Base-by-base conservation (phyloP, 352 stramenopile species). In the Pythium vanterpoolii region DNA sequence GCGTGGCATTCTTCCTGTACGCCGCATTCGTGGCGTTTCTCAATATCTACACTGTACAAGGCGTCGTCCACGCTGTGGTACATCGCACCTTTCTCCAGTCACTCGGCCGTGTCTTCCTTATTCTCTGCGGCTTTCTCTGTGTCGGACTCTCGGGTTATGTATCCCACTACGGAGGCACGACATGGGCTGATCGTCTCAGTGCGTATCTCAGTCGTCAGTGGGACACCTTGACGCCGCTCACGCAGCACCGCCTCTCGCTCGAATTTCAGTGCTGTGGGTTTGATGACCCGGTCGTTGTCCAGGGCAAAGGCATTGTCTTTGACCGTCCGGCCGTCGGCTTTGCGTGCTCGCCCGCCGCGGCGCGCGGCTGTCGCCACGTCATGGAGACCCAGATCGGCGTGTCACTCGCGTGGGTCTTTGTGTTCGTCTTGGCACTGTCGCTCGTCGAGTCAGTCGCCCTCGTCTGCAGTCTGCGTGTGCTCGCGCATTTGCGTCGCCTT, bases 221-320 rank as follows among this genome's bases (percentile, higher is more conserved):
- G 70, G 63, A 62, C 21, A 60, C 48, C 21, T 57, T 77, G n/a
- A 40, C 47, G 3, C 49, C 64, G 5, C 27, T 49, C 21, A 50
- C 42, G n/a, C 58, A 72, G 46, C 53, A 64, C 23, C 66, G 63
- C 26, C 44, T 77, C 52, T 68, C 59, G 7, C 49, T 68, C 14
- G 69, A 72, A 47, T 61, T 59, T 30, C 31, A 64, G 21, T 77
- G 70, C 50, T 77, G 70, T 30, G 70, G 70, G 14, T 77, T 68
- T 40, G 36, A 77, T 14, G 66, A 74, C 59, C 66, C 70, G 2
- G 45, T 60, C 0, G 30, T 70, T 14, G 53, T 75, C 44, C 48
- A 56, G 24, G 55, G 59, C 27, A 24, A 40, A 18, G 66, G 64
- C 0, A 16, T 64, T 44, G 56, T 74, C 0, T 67, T 69, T 27